Evolutionary conservation across 2,329 filamentous ascomycete species (phyloP), one percentile per base, ranked within the genome.

Genomic region (Cadophora sp.): DNA sequence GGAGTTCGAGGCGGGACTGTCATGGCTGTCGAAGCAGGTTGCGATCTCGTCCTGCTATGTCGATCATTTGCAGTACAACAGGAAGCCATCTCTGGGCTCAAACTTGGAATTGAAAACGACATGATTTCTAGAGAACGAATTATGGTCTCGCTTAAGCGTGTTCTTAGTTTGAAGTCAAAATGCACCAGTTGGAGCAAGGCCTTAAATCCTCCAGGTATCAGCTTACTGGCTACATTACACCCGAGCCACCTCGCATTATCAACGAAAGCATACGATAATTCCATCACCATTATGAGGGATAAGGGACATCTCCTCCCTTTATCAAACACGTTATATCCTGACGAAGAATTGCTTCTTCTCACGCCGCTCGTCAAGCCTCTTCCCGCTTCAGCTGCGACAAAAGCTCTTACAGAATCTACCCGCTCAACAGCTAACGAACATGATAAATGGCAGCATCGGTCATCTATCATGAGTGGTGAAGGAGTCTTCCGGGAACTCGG

Each of bases 1-100:
- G 95, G 95, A n/a, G 94, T 99, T 22, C 94, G 95, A 73, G 95
- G 96, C 50, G 96, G 96, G 14, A 97, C 95, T 0, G 93, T 98
- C 74, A 97, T 97, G 94, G 96, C 96, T 3, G 92, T 97, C 62
- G 96, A 97, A 78, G 95, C 96, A 37, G 96, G 96, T 16, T 98
- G 96, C 77, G 96, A 99, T 79, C 83, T 98, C 64, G 89, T 97
- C 5, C 86, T 97, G 6, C 86, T 97, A 1, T 98, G 94, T 75
- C 90, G 94, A 55, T 94, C 93, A 6, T 97, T 94, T 74, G 89
- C 92, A 46, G 91, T 95, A 24, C 94, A 98, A 78, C 88, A 96
- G 72, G 95, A 98, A 80, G 95, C 94, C 8, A 92, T 99, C 76
- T 92, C 91, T 43, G 95, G 94, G 0, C 83, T 98, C 59, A 97